Evolutionary conservation across 164 flowering plant genomes (phyloP).

Genomic region (Brasenia schreberi): DNA sequence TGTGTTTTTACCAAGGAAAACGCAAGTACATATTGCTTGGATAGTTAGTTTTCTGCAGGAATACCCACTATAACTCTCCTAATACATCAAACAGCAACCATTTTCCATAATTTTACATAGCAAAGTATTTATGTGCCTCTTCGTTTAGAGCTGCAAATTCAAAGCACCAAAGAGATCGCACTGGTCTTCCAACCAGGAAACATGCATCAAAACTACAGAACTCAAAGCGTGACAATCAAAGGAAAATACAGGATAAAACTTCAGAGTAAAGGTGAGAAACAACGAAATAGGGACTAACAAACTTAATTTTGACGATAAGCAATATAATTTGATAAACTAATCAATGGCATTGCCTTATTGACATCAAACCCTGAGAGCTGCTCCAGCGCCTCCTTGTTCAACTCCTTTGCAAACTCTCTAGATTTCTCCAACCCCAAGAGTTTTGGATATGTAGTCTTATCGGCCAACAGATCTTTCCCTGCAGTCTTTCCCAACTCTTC

Average conservation of each 20-base stretch:
- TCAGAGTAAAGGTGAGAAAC: background rate
- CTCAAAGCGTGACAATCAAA: background rate
- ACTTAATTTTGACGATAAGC: constrained; percentile 34
- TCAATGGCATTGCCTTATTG: constrained; percentile 42
- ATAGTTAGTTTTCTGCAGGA: no score
- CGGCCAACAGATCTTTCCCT: constrained; percentile 54
- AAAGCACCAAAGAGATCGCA: background rate
- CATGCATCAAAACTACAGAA: background rate
- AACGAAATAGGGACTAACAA: background rate
- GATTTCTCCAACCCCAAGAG: constrained; percentile 52
- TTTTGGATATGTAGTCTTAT: constrained; percentile 54
- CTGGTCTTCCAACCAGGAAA: background rate
- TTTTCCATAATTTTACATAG: background rate
- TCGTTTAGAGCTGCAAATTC: background rate
- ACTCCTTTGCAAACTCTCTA: constrained; percentile 33
- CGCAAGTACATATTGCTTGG: no score
- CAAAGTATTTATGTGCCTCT: background rate
- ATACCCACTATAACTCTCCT: no score
- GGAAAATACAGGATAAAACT: background rate
- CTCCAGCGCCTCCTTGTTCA: constrained; percentile 40
- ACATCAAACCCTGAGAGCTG: constrained; percentile 40
- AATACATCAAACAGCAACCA: background rate
- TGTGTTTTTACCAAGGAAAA: no score
- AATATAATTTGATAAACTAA: constrained; percentile 55
- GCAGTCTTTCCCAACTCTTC: constrained; percentile 65